Conservation (phyloP, 345 rosid genomes). For the Pseudoturritis turrita region DNA sequence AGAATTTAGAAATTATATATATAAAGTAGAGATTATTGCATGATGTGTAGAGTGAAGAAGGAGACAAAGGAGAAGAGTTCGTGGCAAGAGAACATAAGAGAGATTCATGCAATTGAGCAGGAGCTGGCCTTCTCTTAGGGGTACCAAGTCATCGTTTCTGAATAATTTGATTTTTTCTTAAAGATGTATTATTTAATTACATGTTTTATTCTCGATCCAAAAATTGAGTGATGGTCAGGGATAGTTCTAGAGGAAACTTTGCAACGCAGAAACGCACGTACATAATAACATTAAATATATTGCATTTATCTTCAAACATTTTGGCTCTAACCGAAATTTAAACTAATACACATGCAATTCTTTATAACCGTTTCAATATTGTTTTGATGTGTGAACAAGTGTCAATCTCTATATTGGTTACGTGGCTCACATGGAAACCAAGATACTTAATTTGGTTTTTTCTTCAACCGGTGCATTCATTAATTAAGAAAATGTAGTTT, state of each 20-base stretch:
- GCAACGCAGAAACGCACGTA: neutral
- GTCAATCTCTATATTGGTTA: neutral
- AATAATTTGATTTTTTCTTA: neutral
- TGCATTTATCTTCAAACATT: neutral
- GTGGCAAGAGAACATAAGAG: slow-evolving; percentile 15
- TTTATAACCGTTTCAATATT: too few species aligned
- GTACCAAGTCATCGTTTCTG: neutral
- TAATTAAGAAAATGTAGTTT: too few species aligned
- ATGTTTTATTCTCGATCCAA: neutral
- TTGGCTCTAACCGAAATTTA: too few species aligned
- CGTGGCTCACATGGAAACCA: neutral
- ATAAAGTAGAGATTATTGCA: too few species aligned
- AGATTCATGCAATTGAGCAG: slow-evolving; percentile 9
- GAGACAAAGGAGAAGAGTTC: neutral
- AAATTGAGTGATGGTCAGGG: neutral
- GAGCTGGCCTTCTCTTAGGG: slow-evolving; percentile 2
- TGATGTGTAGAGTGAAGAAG: neutral
- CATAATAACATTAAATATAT: neutral
- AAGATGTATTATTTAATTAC: too few species aligned
- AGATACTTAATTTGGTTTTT: neutral
- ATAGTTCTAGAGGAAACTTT: neutral
- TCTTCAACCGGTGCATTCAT: neutral
- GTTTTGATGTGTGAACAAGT: neutral
- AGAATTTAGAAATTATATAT: neutral
- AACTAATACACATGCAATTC: neutral